Evolutionary conservation across 2,329 filamentous ascomycete genomes (phyloP).

Genomic region (Paradendryphiella salina): DNA sequence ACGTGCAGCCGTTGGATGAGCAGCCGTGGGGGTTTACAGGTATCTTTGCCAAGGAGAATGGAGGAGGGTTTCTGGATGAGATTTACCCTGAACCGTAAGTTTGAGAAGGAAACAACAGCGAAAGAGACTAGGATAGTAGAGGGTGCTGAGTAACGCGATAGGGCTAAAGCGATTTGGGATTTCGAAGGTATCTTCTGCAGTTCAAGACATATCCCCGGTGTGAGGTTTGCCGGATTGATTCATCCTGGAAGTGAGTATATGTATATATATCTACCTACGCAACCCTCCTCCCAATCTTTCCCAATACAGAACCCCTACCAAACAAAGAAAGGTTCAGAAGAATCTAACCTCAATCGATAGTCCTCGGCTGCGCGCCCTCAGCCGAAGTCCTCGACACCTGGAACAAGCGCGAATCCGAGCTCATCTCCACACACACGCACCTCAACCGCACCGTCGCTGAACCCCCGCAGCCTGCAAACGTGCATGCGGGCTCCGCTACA

Average conservation of each 20-base stretch:
- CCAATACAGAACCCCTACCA: no score
- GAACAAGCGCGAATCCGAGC: constrained; percentile 80
- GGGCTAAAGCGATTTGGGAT: constrained; percentile 75
- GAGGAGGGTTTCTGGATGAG: constrained; percentile 86
- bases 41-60: constrained; percentile 77
- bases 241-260: constrained; percentile 71
- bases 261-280: no score
- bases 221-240: constrained; percentile 85
- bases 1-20: constrained; percentile 85
- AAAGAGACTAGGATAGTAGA: not conserved
- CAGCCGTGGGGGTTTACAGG: constrained; percentile 91
- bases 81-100: constrained; percentile 78
- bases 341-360: not conserved
- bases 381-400: constrained; percentile 75
- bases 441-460: constrained; percentile 70
- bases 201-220: constrained; percentile 71
- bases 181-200: constrained; percentile 80
- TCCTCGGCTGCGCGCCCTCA: constrained; percentile 76
- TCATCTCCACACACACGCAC: constrained; percentile 68
- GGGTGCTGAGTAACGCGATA: constrained; percentile 32
- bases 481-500: constrained; percentile 70
- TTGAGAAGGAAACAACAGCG: not conserved
- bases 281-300: no score
- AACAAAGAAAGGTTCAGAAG: not conserved
- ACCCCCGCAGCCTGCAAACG: constrained; percentile 71